Evolutionary conservation across 495 filamentous ascomycete species (phyloP).

Genomic region (Hyaloscypha finlandica): DNA sequence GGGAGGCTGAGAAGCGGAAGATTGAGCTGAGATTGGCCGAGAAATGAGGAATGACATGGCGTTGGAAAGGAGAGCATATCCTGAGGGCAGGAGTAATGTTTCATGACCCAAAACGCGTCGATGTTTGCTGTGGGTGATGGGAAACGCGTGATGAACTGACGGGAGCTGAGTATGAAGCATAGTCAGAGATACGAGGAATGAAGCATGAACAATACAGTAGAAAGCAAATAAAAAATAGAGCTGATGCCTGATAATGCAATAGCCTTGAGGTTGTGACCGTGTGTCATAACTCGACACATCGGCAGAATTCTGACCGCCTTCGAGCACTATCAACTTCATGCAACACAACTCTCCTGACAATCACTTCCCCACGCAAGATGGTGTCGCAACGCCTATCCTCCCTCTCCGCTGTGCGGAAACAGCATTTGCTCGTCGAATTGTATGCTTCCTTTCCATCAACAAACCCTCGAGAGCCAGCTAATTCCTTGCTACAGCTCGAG

Average conservation of each 20-base stretch:
- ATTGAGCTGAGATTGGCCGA: slow-evolving; percentile 66
- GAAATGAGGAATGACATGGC: slow-evolving; percentile 14
- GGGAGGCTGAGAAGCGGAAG: slow-evolving; percentile 69
- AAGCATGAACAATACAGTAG: not conserved
- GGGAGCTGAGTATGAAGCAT: not conserved
- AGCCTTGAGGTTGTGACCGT: not conserved
- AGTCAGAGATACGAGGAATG: not conserved
- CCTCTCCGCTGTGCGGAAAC: slow-evolving; percentile 43
- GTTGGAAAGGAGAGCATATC: not conserved
- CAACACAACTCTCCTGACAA: not conserved
- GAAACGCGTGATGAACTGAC: not conserved
- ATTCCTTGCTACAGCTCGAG: slow-evolving; percentile 61
- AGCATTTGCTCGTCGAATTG: slow-evolving; percentile 80
- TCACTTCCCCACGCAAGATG: slow-evolving; percentile 16
- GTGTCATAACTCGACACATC: not conserved
- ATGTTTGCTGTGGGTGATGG: not conserved
- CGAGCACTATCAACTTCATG: not conserved
- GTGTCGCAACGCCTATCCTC: slow-evolving; percentile 21
- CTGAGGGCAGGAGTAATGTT: not conserved
- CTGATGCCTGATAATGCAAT: not conserved
- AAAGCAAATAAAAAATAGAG: not conserved
- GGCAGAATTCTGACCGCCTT: slow-evolving; percentile 9
- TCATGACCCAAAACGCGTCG: not conserved
- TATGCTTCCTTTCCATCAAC: slow-evolving; percentile 41
- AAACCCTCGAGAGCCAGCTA: slow-evolving; percentile 18